Conservation (phyloP, 2,329 filamentous ascomycete genomes). For the Cladophialophora exuberans region DNA sequence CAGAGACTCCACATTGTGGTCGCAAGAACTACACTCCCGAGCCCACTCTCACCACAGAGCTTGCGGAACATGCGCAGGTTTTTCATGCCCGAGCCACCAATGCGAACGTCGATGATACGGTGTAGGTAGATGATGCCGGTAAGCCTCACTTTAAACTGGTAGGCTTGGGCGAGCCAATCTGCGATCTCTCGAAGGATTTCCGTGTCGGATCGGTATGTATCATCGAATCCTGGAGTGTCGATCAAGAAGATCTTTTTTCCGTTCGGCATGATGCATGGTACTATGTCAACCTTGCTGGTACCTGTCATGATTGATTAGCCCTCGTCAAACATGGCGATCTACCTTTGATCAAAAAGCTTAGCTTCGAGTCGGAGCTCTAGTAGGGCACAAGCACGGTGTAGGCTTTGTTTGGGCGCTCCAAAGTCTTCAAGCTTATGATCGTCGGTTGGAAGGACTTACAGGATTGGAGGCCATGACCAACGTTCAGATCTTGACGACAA, state of each 20-base stretch:
- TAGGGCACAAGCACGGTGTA: neutral
- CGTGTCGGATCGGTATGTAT: conserved; percentile 41
- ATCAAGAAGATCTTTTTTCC: conserved; percentile 33
- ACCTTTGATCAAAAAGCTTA: neutral
- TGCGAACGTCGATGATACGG: conserved; percentile 40
- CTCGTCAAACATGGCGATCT: neutral
- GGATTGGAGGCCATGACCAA: neutral
- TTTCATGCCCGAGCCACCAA: conserved; percentile 38
- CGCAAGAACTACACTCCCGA: neutral
- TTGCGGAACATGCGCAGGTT: conserved; percentile 35
- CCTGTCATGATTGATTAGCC: neutral
- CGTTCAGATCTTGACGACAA: neutral
- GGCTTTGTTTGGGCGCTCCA: neutral
- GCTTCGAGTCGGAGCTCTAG: too few species aligned
- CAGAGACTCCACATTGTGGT: neutral
- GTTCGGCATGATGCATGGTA: neutral
- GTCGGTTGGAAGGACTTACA: neutral
- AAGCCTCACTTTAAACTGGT: conserved; percentile 31
- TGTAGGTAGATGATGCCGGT: conserved; percentile 46
- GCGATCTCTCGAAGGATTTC: conserved; percentile 44
- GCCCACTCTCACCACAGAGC: neutral
- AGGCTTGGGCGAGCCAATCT: conserved; percentile 36
- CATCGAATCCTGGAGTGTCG: conserved; percentile 50
- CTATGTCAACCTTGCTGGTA: neutral
- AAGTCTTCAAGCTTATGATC: neutral